Conservation (phyloP, 768 basidiomycete genomes). For the Suillus americanus region DNA sequence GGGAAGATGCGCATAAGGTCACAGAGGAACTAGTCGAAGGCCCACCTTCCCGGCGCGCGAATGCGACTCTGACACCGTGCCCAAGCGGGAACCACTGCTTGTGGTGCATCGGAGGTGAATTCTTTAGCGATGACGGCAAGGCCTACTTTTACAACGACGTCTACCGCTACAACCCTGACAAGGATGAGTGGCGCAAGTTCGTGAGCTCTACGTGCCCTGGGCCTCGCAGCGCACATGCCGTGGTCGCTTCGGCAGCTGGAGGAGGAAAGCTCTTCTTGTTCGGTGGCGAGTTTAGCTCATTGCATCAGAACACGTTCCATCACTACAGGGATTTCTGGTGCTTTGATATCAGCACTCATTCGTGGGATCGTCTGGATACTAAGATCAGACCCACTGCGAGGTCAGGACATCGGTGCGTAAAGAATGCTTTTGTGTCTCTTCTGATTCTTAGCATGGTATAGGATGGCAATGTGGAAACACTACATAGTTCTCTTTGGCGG, state of each 20-base stretch:
- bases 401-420: conserved; percentile 73
- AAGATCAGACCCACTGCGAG: conserved; percentile 77
- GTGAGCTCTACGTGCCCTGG: conserved; percentile 84
- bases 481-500: conserved; percentile 86
- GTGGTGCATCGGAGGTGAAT: conserved; percentile 86
- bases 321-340: conserved; percentile 91
- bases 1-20: conserved; percentile 81
- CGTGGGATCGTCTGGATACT: conserved; percentile 89
- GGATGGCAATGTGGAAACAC: conserved; percentile 91
- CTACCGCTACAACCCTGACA: conserved; percentile 83
- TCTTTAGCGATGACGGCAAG: conserved; percentile 82
- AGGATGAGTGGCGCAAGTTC: conserved; percentile 91
- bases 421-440: neutral
- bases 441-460: conserved; percentile 22
- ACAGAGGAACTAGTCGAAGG: conserved; percentile 83
- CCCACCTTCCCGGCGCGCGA: conserved; percentile 80
- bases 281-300: conserved; percentile 85
- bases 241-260: conserved; percentile 68
- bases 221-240: conserved; percentile 85
- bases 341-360: conserved; percentile 75
- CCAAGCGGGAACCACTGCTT: conserved; percentile 80
- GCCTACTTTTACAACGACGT: conserved; percentile 89
- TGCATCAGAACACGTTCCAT: conserved; percentile 82
- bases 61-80: conserved; percentile 78
- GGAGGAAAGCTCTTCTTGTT: conserved; percentile 88